phyloP scores from a whole-genome alignment of 2,329 filamentous ascomycete species.

The Colletotrichum liriopes region DNA sequence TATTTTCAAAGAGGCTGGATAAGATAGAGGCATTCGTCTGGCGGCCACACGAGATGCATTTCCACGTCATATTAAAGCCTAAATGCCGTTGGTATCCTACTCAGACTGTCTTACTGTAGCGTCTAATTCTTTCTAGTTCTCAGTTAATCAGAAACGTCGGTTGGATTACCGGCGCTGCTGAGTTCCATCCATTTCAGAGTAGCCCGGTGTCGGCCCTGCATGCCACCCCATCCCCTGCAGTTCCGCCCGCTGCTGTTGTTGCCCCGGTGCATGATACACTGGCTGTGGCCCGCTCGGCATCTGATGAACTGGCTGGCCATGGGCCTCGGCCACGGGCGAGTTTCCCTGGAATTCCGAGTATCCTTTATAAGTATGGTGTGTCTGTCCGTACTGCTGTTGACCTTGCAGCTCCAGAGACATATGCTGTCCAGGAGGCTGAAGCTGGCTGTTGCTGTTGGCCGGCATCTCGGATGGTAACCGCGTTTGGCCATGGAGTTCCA shows the following conservation, averaged over 20 bases:
- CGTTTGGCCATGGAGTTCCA: slow-evolving; percentile 49
- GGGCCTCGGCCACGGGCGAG: background rate
- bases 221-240: slow-evolving; percentile 51
- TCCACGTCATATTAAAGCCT: background rate
- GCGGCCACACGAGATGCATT: background rate
- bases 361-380: slow-evolving; percentile 41
- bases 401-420: slow-evolving; percentile 47
- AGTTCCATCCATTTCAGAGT: slow-evolving; percentile 46
- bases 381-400: slow-evolving; percentile 40
- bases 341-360: slow-evolving; percentile 11
- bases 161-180: slow-evolving; percentile 5
- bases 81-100: background rate
- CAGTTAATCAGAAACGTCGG: too few species aligned
- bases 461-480: slow-evolving; percentile 44
- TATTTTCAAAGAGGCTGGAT: too few species aligned
- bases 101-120: background rate
- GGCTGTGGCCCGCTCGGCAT: slow-evolving; percentile 18
- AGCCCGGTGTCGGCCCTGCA: slow-evolving; percentile 54
- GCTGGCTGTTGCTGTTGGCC: slow-evolving; percentile 44
- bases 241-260: slow-evolving; percentile 40
- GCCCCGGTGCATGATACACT: slow-evolving; percentile 40
- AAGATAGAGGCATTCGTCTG: too few species aligned
- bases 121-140: too few species aligned
- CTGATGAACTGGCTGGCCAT: slow-evolving; percentile 36
- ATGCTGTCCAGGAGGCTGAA: slow-evolving; percentile 39